Conservation (phyloP, 2,329 filamentous ascomycete genomes). For the Alternaria novae-zelandiae region DNA sequence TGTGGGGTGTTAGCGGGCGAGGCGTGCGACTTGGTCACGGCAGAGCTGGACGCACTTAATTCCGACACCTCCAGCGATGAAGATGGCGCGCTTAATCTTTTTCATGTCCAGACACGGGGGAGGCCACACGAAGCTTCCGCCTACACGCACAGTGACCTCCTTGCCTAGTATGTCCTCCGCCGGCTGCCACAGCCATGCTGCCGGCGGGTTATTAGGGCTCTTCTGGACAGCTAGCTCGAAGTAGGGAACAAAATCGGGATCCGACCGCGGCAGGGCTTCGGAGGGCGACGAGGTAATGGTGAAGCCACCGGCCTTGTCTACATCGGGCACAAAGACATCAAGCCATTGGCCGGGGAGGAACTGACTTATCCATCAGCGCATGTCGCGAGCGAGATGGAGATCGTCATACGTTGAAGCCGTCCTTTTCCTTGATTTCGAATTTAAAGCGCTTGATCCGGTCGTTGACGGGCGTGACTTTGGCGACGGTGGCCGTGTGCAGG, state of each 20-base stretch:
- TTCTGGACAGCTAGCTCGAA: constrained; percentile 81
- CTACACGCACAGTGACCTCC: constrained; percentile 71
- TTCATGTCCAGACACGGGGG: constrained; percentile 58
- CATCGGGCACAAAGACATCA: constrained; percentile 75
- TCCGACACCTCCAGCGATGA: constrained; percentile 82
- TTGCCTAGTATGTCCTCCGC: constrained; percentile 62
- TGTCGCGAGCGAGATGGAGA: constrained; percentile 32
- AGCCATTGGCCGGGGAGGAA: constrained; percentile 89
- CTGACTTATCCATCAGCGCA: constrained; percentile 45
- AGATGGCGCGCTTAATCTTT: constrained; percentile 66
- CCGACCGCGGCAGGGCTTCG: constrained; percentile 49
- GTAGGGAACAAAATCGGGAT: constrained; percentile 52
- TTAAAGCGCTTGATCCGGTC: constrained; percentile 71
- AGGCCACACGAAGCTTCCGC: constrained; percentile 82
- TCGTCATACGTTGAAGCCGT: constrained; percentile 56
- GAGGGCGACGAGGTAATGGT: constrained; percentile 81
- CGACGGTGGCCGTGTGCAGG: constrained; percentile 68
- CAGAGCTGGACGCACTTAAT: constrained; percentile 66
- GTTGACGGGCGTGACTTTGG: constrained; percentile 69
- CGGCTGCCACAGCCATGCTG: constrained; percentile 75
- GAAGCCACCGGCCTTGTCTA: constrained; percentile 79
- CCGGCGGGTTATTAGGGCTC: constrained; percentile 73
- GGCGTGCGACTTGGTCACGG: neutral
- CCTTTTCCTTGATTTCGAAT: constrained; percentile 62
- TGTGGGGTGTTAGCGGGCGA: constrained; percentile 36